These are phyloP conservation scores for Verticillium longisporum DNA, from an alignment of 2,329 filamentous ascomycete species.

Conservation along the genomic window DNA sequence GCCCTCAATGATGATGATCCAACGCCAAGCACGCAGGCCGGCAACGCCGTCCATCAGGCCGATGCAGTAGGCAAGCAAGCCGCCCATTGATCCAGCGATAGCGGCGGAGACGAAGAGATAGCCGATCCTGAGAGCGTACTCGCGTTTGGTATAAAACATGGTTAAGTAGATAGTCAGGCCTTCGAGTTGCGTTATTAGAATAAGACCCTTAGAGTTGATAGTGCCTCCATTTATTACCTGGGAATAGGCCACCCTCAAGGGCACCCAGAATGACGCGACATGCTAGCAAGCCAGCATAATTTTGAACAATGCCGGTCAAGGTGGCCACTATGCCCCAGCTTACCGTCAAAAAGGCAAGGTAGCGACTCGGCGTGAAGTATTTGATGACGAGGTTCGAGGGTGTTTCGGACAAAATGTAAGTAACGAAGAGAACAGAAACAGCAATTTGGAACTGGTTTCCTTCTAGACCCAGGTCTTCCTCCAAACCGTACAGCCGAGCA, in stretches of 20 bases:
- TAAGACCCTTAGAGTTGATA: too few relatives aligned
- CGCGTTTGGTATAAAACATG: conserved; percentile 7
- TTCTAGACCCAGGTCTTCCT: conserved; percentile 23
- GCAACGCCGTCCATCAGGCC: conserved; percentile 7
- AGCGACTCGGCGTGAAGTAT: conserved; percentile 20
- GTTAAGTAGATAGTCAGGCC: not conserved
- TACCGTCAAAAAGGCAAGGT: conserved; percentile 28
- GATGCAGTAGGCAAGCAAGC: conserved; percentile 13
- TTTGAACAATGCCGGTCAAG: conserved; percentile 6
- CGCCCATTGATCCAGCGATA: conserved; percentile 15
- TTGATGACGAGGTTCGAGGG: conserved; percentile 19
- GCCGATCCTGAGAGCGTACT: conserved; percentile 7
- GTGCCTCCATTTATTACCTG: not conserved
- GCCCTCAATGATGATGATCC: conserved; percentile 67
- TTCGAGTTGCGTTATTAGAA: not conserved
- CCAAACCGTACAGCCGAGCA: conserved; percentile 42
- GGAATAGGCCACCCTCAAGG: conserved; percentile 10
- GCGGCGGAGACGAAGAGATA: conserved; percentile 11
- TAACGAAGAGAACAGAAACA: conserved; percentile 8
- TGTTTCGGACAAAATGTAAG: conserved; percentile 17
- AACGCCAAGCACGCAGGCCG: conserved; percentile 40
- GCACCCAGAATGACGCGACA: conserved; percentile 9
- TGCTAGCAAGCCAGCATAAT: conserved; percentile 5
- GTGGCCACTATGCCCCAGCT: conserved; percentile 9
- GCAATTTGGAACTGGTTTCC: conserved; percentile 27